A percentile compares a stretch with the other conserved stretches of the same genome.
phyloP scores from a whole-genome alignment of 163 green algal species.

The Coccomyxa subellipsoidea region DNA sequence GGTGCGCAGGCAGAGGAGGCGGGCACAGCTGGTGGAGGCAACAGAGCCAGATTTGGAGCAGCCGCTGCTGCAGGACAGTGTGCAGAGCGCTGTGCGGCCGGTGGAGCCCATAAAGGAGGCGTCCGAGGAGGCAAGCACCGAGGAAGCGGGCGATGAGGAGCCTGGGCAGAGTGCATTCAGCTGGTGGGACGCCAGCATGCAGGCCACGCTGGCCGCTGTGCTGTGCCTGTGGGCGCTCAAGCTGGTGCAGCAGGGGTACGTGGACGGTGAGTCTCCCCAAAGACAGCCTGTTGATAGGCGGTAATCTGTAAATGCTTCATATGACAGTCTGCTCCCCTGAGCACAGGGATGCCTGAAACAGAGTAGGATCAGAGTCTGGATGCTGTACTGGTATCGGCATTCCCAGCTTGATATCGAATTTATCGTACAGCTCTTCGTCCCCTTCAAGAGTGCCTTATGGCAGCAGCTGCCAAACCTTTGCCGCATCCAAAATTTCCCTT shows the following conservation, averaged over 20 bases:
- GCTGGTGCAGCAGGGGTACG: slow-evolving; percentile 41
- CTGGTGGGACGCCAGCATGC: slow-evolving; percentile 14
- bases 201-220: slow-evolving; percentile 29
- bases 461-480: too few relatives aligned
- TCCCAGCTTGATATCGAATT: too few relatives aligned
- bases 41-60: not conserved
- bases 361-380: too few relatives aligned
- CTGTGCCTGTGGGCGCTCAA: slow-evolving; percentile 43
- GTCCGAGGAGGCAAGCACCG: not conserved
- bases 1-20: not conserved
- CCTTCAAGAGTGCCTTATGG: too few relatives aligned
- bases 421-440: too few relatives aligned
- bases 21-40: not conserved
- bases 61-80: not conserved
- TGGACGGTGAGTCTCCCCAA: slow-evolving; percentile 20
- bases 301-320: too few relatives aligned
- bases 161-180: not conserved
- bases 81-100: not conserved
- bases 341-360: too few relatives aligned
- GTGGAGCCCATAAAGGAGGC: not conserved
- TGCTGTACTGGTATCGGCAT: too few relatives aligned
- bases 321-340: too few relatives aligned
- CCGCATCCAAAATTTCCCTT: too few relatives aligned
- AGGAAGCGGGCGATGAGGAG: not conserved
- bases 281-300: too few relatives aligned